Evolutionary conservation across 306 rosid genomes (phyloP).

Genomic region (Arachis stenosperma): DNA sequence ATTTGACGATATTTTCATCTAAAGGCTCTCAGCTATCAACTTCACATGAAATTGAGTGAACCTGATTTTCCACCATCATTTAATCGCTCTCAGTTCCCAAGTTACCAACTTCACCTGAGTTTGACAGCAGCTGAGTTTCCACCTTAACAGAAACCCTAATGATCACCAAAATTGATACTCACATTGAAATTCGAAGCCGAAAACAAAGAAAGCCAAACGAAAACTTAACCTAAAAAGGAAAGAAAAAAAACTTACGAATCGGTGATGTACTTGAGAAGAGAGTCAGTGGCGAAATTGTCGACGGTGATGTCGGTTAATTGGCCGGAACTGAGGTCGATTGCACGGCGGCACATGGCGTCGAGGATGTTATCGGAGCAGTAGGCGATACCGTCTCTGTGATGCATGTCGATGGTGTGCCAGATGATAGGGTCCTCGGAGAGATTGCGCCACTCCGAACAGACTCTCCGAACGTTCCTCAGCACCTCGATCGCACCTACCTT

Average conservation of each 20-base stretch:
- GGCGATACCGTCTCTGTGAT: neutral
- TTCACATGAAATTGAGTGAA: no score
- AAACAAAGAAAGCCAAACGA: neutral
- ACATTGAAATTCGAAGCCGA: neutral
- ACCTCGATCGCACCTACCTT: constrained; percentile 52
- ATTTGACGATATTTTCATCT: no score
- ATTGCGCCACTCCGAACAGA: constrained; percentile 61
- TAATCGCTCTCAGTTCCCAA: no score
- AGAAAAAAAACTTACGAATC: constrained; percentile 44
- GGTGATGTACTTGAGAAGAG: constrained; percentile 54
- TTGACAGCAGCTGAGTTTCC: no score
- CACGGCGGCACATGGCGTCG: constrained; percentile 51
- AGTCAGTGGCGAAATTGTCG: constrained; percentile 50
- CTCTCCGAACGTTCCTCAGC: constrained; percentile 45
- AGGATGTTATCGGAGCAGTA: neutral
- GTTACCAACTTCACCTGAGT: no score
- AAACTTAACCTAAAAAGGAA: neutral
- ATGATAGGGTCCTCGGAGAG: constrained; percentile 60
- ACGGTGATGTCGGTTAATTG: constrained; percentile 46
- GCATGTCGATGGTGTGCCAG: constrained; percentile 63
- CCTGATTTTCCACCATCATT: no score
- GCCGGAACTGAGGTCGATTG: constrained; percentile 59
- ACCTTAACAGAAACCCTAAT: neutral
- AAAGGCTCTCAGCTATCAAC: no score
- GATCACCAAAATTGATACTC: neutral